A percentile compares a stretch with the other conserved stretches of the same genome.
Conservation (phyloP, 2,329 filamentous ascomycete species). For the Xylariaceae sp. region DNA sequence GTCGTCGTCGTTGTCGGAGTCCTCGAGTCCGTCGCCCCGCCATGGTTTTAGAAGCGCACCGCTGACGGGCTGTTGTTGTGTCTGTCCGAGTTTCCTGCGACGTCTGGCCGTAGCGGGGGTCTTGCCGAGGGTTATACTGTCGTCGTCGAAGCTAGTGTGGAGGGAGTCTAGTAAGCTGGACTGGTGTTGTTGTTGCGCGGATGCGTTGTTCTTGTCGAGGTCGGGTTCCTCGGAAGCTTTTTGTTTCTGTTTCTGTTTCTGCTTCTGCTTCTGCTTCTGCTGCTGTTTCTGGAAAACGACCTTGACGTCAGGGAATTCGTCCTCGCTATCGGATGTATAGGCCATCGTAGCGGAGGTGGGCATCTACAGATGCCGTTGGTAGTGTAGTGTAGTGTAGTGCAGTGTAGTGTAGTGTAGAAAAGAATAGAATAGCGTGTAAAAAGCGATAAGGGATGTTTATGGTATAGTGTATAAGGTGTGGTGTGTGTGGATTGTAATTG, state of each 20-base stretch:
- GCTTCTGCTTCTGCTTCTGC: conserved; percentile 6
- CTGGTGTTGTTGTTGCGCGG: not conserved
- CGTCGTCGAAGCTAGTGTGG: conserved; percentile 1
- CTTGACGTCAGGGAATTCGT: conserved; percentile 39
- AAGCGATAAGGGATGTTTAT: too few species aligned
- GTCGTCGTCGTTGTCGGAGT: too few species aligned
- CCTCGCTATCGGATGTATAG: conserved; percentile 29
- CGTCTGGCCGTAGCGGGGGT: conserved; percentile 22
- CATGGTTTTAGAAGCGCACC: conserved; percentile 28
- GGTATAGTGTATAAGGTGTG: too few species aligned
- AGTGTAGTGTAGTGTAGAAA: not conserved
- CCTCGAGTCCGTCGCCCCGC: conserved; percentile 6
- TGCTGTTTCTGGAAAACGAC: conserved; percentile 27
- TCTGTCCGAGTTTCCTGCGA: conserved; percentile 28
- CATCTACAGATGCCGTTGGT: not conserved
- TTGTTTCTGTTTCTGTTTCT: conserved; percentile 17
- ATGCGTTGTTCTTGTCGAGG: conserved; percentile 8
- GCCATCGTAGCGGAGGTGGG: conserved; percentile 16
- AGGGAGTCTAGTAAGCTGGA: conserved; percentile 1
- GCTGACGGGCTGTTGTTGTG: conserved; percentile 24
- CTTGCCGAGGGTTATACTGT: not conserved
- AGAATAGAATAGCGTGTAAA: too few species aligned
- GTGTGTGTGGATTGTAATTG: too few species aligned
- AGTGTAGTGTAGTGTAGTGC: not conserved
- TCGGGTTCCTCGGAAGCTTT: conserved; percentile 1